Base-by-base conservation (phyloP, 371 early-diverging fungal genomes). In the Paramicrosporidium saccamoebae region DNA sequence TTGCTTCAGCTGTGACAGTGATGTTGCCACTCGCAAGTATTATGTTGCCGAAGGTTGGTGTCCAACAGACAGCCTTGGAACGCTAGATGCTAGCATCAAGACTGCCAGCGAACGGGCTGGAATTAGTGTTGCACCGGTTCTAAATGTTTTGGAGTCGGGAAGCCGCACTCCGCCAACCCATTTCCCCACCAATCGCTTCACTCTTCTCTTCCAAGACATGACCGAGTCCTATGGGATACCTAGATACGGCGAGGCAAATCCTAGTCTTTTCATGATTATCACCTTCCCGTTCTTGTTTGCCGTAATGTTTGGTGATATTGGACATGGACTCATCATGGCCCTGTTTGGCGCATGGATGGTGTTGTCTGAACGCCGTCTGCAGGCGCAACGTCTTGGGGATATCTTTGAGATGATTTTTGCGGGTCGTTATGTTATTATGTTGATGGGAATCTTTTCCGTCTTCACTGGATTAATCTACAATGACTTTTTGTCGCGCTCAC, bases 291-390 rank as follows among this genome's bases (percentile, higher is more conserved):
- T 96, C 47, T 40, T 97, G 26, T 97, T 97, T 51, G 96, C 96
- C 17, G 66, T 90, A 28, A 98, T 98, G 99, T 98, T 97, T 62
- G 97, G 97, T 29, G 99, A 98, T 51, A 57, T 94, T 20, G 95
- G 95, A 13, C 99, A 98, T 37, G 99, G 95, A 8, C 36, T 79
- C 25, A 31, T 94, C 22, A 56, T 92, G 46, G 39, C 78, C 4
- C 33, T 71, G 10, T 38, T 55, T 26, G 81, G 66, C 3, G 39
- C 63, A 1, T 74, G 64, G 33, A 43, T 92, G 27, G 58, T 65
- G 22, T n/a, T 58, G 10, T 60, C 66, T 32, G 92, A 94, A 50
- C 56, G 61, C 39, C 50, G 55, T 35, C 43, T 86, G 26, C 46
- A 48, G 27, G 52, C 52, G 35, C 51, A 52, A 16, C 55, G 61